These are phyloP conservation scores for Lichtheimia ramosa DNA, from an alignment of 371 early-diverging fungal genomes.

Conservation along the genomic window DNA sequence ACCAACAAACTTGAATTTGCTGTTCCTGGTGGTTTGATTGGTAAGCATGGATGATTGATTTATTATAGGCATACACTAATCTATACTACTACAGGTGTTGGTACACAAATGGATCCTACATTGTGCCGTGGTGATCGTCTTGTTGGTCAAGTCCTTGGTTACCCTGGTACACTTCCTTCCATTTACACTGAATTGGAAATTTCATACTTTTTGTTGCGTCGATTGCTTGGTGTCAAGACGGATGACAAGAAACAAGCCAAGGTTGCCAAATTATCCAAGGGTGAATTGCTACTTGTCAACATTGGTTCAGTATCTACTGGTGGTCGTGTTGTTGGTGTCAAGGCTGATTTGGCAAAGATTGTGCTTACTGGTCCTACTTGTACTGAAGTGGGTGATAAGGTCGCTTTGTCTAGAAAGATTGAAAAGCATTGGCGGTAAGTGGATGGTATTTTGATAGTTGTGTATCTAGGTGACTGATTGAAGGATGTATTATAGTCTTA, in stretches of 20 bases:
- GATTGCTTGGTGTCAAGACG: constrained; percentile 94
- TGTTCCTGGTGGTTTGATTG: constrained; percentile 99
- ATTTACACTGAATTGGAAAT: constrained; percentile 97
- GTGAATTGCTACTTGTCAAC: constrained; percentile 97
- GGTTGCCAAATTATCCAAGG: constrained; percentile 89
- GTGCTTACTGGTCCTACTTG: constrained; percentile 95
- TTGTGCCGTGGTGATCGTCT: constrained; percentile 99
- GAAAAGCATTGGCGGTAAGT: constrained; percentile 98
- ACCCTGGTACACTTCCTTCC: constrained; percentile 94
- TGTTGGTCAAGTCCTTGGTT: constrained; percentile 99
- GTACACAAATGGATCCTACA: constrained; percentile 98
- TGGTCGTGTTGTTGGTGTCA: constrained; percentile 93
- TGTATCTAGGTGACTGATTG: no score
- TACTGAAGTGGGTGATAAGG: constrained; percentile 97
- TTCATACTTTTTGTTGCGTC: constrained; percentile 96
- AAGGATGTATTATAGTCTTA: constrained; percentile 74
- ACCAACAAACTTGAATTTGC: constrained; percentile 95
- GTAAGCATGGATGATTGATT: constrained; percentile 12
- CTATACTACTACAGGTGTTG: constrained; percentile 85
- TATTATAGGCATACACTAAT: no score
- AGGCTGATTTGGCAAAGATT: constrained; percentile 94
- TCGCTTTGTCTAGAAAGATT: constrained; percentile 97
- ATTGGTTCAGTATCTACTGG: constrained; percentile 99
- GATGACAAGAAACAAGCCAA: constrained; percentile 97
- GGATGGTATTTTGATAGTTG: no score